Evolutionary conservation across 108 stramenopile genomes (phyloP), one percentile per base, ranked within the genome.

Genomic region (Skeletonema menzelii): DNA sequence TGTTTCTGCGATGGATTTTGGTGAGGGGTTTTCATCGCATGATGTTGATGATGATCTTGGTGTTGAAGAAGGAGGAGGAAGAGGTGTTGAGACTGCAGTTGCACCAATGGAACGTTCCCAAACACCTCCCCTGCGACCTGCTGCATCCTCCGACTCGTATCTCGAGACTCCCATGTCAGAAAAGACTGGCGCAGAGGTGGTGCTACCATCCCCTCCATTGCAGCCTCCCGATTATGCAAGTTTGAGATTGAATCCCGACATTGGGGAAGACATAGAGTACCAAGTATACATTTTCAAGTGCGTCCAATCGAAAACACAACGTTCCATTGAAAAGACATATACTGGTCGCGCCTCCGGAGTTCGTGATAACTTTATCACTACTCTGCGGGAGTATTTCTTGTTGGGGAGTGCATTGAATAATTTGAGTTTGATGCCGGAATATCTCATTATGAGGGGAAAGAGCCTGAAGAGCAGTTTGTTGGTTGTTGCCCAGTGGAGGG

Each of bases 401-500:
- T 58, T 83, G 46, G 86, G 86, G 37, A 69, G 63, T 26, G 59
- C 79, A 22, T 82, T 84, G 65, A 85, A 85, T 72, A 80, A 69
- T 11, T 62, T 91, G 31, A 85, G 86, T 63, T 67, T 86, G 31
- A 79, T 85, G 74, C 84, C 85, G 10, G 60, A 70, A 5, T 86
- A 75, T 55, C 62, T 87, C 26, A 69, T 75, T n/a, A 76, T 71
- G 71, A 80, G 87, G 31, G 87, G 87, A 13, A 69, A 73, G 42
- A 73, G 67, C 34, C 70, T 91, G 2, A 80, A 86, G 37, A 66
- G 56, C 14, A 82, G 83, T 67, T 83, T 91, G 79, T 56, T 80
- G 56, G 38, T 56, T 17, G 32, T 88, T 28, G 78, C 86, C 5
- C 82, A 87, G 59, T 91, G 89, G 89, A 70, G 85, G 55, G 76